Evolutionary conservation across 1,284 basidiomycete genomes (phyloP).

Genomic region (Volvariella surrecta): DNA sequence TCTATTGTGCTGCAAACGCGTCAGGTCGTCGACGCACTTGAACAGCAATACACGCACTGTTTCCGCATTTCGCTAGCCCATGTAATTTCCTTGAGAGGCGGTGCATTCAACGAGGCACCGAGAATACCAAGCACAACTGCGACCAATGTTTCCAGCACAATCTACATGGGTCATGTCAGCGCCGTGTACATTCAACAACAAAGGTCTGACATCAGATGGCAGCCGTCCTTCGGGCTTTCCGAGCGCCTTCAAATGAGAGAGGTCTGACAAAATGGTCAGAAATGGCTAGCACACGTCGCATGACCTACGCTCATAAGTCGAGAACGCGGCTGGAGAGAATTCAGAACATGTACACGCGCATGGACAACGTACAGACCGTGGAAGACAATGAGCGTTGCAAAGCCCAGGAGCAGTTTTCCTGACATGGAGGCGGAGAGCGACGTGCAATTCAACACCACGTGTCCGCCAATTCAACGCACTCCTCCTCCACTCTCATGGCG

Average conservation of each 20-base stretch:
- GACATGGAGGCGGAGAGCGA: slow-evolving; percentile 27
- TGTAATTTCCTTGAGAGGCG: slow-evolving; percentile 68
- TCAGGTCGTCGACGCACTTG: slow-evolving; percentile 3
- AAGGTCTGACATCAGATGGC: slow-evolving; percentile 45
- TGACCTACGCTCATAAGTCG: slow-evolving; percentile 58
- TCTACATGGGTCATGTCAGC: slow-evolving; percentile 32
- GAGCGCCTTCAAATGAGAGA: slow-evolving; percentile 66
- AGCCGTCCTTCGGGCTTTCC: slow-evolving; percentile 58
- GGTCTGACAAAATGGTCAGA: slow-evolving; percentile 33
- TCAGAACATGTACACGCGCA: not conserved
- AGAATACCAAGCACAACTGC: slow-evolving; percentile 62
- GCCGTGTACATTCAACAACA: not conserved
- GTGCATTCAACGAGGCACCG: slow-evolving; percentile 63
- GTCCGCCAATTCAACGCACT: too few relatives aligned
- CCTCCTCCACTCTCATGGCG: slow-evolving; percentile 20
- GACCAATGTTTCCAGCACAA: slow-evolving; percentile 57
- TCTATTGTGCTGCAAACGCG: slow-evolving; percentile 52
- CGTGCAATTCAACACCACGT: slow-evolving; percentile 1
- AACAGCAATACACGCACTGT: slow-evolving; percentile 36
- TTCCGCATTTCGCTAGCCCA: slow-evolving; percentile 89
- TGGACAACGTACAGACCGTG: slow-evolving; percentile 32
- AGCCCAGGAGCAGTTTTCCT: slow-evolving; percentile 31
- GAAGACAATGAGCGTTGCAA: slow-evolving; percentile 37
- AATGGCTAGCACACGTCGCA: not conserved
- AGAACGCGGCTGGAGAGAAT: slow-evolving; percentile 25